Base-by-base conservation (phyloP, 305 asterid species). In the Fraxinus ornus region DNA sequence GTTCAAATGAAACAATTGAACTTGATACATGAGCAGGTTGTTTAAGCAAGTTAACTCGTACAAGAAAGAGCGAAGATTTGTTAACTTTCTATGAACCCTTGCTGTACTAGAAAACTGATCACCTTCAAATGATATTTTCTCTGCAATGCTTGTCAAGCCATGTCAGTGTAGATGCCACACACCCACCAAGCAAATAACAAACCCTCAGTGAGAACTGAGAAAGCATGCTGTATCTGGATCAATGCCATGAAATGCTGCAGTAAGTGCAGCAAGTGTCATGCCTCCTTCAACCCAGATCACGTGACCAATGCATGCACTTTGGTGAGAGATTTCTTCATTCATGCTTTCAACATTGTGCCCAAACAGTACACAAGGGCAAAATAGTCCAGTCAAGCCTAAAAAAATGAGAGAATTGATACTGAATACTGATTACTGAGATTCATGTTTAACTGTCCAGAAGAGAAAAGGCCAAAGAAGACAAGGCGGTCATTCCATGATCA, bases 171-270 rank as follows among this genome's bases (percentile, higher is more conserved):
- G 86, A 93, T 90, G 74, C 92, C 95, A 74, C 97, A 94, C 47
- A 94, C 90, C 96, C 96, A 94, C 97, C 98, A 92, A 22, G 94
- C 89, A 30, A 92, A 94, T 28, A 91, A 70, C 79, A 94, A 89
- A 21, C 97, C 97, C 80, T 94, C 96, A 13, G 91, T n/a, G n/a
- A n/a, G n/a, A n/a, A n/a, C n/a, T 88, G 15, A 94, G 39, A 81
- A 91, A 94, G 78, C 90, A 90, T 55, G 87, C 89, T 0, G 94
- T 87, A 47, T 91, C 90, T 32, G 97, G 98, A 81, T 92, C 97
- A 49, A 94, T 83, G 70, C 96, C 96, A 49, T 91, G 83, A 74
- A 89, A 85, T 2, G 93, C 86, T 41, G 95, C 95, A 22, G 94
- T 90, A 4, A 87, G 49, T 19, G 89, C 90, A 37, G 98, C 98